Evolutionary conservation across 257 asterid genomes (phyloP).

Genomic region (Coffea canephora): DNA sequence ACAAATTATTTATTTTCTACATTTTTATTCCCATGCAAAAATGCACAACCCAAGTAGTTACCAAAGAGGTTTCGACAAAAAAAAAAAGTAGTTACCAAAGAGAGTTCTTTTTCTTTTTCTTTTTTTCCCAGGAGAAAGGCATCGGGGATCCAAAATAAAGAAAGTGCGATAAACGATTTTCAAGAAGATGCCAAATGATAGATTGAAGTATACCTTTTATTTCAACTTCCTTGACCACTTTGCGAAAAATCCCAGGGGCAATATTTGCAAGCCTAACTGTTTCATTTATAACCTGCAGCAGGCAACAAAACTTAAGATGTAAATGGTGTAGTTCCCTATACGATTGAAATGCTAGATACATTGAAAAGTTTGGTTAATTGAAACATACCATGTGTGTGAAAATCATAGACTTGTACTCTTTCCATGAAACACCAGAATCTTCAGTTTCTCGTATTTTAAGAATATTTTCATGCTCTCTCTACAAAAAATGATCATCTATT

Average conservation of each 20-base stretch:
- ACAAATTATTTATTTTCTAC: not conserved
- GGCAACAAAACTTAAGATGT: not conserved
- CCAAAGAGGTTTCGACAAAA: too few species aligned
- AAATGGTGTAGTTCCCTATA: constrained; percentile 8
- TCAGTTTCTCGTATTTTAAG: not conserved
- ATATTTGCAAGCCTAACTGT: too few species aligned
- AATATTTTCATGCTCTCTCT: not conserved
- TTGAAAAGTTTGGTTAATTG: not conserved
- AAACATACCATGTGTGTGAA: constrained; percentile 2
- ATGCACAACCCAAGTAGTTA: not conserved
- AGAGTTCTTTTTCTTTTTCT: too few species aligned
- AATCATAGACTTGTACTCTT: constrained; percentile 12
- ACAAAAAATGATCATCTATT: too few species aligned
- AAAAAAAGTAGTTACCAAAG: too few species aligned
- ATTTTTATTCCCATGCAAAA: not conserved
- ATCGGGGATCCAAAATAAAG: too few species aligned
- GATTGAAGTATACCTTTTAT: too few species aligned
- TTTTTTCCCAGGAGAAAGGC: not conserved
- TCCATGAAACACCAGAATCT: not conserved
- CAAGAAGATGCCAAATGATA: too few species aligned
- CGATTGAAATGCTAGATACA: not conserved
- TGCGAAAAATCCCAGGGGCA: too few species aligned
- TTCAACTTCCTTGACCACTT: too few species aligned
- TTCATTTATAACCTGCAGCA: too few species aligned
- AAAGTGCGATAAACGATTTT: too few species aligned